phyloP scores from a whole-genome alignment of 371 early-diverging fungal genomes.

The Phascolomyces articulosus region DNA sequence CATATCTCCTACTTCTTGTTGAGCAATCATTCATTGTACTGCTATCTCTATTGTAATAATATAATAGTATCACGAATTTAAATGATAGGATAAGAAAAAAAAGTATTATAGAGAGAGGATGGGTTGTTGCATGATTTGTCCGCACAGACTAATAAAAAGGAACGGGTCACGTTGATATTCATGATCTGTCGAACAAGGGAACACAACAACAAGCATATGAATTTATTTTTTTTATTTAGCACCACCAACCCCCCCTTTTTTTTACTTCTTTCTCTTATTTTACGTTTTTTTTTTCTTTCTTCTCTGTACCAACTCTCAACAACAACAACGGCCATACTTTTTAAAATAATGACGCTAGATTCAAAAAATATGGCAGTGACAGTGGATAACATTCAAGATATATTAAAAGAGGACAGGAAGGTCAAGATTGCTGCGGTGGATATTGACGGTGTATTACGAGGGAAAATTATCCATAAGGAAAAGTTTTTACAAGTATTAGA shows the following conservation, averaged over 20 bases:
- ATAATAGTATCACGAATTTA: too few species aligned
- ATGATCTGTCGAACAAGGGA: too few species aligned
- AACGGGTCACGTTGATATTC: too few species aligned
- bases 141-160: too few species aligned
- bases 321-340: neutral
- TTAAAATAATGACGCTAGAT: constrained; percentile 14
- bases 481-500: constrained; percentile 71
- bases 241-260: too few species aligned
- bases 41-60: too few species aligned
- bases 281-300: neutral
- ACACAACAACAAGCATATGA: neutral
- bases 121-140: too few species aligned
- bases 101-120: too few species aligned
- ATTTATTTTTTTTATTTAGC: too few species aligned
- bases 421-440: constrained; percentile 74
- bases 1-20: too few species aligned
- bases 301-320: neutral
- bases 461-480: constrained; percentile 70
- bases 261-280: neutral
- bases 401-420: constrained; percentile 45
- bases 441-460: constrained; percentile 79
- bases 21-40: too few species aligned
- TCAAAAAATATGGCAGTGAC: constrained; percentile 17
- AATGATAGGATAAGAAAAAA: too few species aligned
- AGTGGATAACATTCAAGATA: constrained; percentile 27